Evolutionary conservation across 352 stramenopile genomes (phyloP), one percentile per base, ranked within the genome.

Genomic region (Phytophthora melonis): DNA sequence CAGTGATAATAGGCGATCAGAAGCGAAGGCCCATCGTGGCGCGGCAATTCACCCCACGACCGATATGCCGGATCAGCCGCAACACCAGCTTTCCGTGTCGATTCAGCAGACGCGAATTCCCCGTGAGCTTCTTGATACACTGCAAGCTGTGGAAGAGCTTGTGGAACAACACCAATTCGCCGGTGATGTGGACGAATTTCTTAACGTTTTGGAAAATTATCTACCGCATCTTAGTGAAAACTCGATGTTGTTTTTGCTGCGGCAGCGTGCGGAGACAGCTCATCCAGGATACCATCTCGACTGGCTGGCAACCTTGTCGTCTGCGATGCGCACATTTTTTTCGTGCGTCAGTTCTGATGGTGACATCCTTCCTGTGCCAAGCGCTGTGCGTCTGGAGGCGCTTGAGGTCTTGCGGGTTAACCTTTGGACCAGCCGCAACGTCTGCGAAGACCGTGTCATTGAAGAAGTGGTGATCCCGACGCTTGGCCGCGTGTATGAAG

Each of bases 401-500:
- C 79, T 97, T 27, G 78, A 90, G 32, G 63, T 93, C 27, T 77
- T 97, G 0, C 79, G 88, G 21, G 71, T 83, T n/a, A 96, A 90
- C 47, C 69, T 97, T 18, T 88, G 78, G 61, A 83, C 84, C 45
- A 94, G 90, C 72, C 83, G 88, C 14, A 90, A 94, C 66, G 82
- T 96, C 6, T 95, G 87, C 56, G 90, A 97, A 68, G 89, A 95
- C 56, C 85, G 88, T 23, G 86, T 97, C 10, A 89, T 96, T 34
- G 90, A 97, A 78, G 88, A 97, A 70, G 82, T 97, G 11, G 56
- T 96, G 14, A 67, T 96, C 21, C 90, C 90, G 18, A 85, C 80
- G 25, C 72, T 97, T 34, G 63, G 68, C 8, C 78, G 88, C 30
- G 76, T 95, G 8, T 96, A 94, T 68, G 80, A 93, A 69, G 90